Evolutionary conservation across 495 filamentous ascomycete species (phyloP), one percentile per base, ranked within the genome.

Genomic region (Chaetomium cochliodes): DNA sequence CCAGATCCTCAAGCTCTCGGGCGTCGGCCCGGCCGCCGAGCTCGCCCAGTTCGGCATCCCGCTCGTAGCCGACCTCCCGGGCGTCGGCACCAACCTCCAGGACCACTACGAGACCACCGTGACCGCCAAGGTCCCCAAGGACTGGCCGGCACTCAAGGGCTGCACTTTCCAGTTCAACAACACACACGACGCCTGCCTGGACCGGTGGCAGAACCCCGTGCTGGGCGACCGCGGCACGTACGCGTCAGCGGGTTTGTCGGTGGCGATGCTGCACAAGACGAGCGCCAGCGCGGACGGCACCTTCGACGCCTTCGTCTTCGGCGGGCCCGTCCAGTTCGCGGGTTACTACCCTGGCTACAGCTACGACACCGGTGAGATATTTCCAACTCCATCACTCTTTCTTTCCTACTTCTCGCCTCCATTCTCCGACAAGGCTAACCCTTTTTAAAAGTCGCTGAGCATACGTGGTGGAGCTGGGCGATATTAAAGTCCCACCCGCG

Each of bases 41-140:
- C 79, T 91, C 0, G 18, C 71, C 5, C 67, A 65, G 12, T 77
- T 81, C 58, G 69, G 73, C 23, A 87, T 90, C 61, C 69, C 77
- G 6, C 75, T 87, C 0, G 61, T 88, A 0, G 64, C 73, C 41
- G 81, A 88, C 64, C 75, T 85, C 0, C 85, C 86, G 0, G 85
- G 82, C 15, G 87, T 90, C 0, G 88, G 88, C 46, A 77, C 77
- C n/a, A 90, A 90, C 71, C 75, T 90, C 2, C 86, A 89, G 60
- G 86, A 90, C 66, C 85, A 84, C 70, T 85, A 86, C 69, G 86
- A 88, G 62, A 79, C 76, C 25, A 68, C 76, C 39, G 79, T 87
- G 7, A 76, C 79, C 39, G 81, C 75, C 54, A 73, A 78, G 2
- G 71, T 76, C 9, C 78, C 81, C 23, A 54, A 70, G 22, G 72